These are phyloP conservation scores for Verticillium dahliae DNA, from an alignment of 2,329 filamentous ascomycete species.

Conservation along the genomic window DNA sequence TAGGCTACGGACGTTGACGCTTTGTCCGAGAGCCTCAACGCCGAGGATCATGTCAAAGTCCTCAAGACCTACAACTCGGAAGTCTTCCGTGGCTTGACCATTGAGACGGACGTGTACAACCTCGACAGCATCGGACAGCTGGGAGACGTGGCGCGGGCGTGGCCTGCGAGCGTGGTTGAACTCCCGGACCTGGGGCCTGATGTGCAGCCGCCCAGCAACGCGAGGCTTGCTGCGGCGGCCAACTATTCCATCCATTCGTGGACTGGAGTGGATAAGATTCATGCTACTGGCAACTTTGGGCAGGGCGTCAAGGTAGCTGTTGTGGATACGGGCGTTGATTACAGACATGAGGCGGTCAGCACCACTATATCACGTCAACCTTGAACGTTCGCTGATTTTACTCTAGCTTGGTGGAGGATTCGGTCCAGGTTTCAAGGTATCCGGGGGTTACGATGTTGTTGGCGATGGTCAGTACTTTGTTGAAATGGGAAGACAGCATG, in stretches of 20 bases:
- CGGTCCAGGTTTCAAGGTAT: constrained; percentile 34
- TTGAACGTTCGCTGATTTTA: neutral
- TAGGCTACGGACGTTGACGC: neutral
- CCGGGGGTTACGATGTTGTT: constrained; percentile 33
- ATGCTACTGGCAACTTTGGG: constrained; percentile 4
- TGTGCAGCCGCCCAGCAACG: neutral
- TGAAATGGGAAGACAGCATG: neutral
- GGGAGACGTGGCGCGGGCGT: neutral
- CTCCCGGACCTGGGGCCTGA: neutral
- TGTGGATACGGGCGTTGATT: constrained; percentile 21
- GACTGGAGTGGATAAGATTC: constrained; percentile 6
- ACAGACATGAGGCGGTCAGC: constrained; percentile 32
- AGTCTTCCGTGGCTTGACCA: neutral
- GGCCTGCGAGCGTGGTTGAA: neutral
- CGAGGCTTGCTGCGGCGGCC: neutral
- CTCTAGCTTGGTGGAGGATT: constrained; percentile 34
- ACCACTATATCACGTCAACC: neutral
- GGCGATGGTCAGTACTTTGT: constrained; percentile 20
- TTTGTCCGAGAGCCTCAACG: neutral
- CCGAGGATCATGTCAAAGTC: neutral
- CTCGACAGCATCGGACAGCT: neutral
- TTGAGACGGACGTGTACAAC: neutral
- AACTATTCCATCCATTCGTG: constrained; percentile 10
- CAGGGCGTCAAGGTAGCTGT: constrained; percentile 8
- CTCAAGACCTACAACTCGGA: neutral